These are phyloP conservation scores for Geotrichum fermentans DNA, from an alignment of 1,139 yeast genomes.

Conservation along the genomic window DNA sequence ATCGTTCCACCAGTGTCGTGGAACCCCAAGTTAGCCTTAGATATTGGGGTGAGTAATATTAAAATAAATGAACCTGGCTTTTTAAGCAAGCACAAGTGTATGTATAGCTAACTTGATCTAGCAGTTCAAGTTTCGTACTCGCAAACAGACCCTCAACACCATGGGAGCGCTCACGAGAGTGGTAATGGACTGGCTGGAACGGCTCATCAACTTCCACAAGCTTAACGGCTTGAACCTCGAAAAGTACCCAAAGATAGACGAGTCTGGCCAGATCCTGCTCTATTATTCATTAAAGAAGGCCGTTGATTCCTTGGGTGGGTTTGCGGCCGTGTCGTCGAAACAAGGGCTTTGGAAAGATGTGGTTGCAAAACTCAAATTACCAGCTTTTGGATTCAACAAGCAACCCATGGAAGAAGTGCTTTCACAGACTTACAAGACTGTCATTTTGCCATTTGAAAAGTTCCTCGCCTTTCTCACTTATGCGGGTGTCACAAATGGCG, in stretches of 20 bases:
- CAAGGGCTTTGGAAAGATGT: conserved; percentile 31
- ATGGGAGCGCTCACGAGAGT: conserved; percentile 41
- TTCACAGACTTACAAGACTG: conserved; percentile 3
- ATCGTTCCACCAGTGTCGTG: conserved; percentile 50
- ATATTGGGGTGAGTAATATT: conserved; percentile 43
- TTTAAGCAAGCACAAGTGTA: not conserved
- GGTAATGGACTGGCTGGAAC: conserved; percentile 36
- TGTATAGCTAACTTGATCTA: conserved; percentile 11
- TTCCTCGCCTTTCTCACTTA: conserved; percentile 24
- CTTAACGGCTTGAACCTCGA: conserved; percentile 28
- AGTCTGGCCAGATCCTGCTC: conserved; percentile 21
- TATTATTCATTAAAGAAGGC: conserved; percentile 32
- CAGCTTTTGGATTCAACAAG: not conserved
- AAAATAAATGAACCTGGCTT: not conserved
- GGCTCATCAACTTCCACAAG: conserved; percentile 35
- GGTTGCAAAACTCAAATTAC: conserved; percentile 14
- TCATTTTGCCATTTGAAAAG: conserved; percentile 34
- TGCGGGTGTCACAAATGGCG: conserved; percentile 16
- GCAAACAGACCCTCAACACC: conserved; percentile 48
- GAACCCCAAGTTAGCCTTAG: conserved; percentile 41
- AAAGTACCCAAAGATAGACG: conserved; percentile 32
- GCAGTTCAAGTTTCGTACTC: conserved; percentile 48
- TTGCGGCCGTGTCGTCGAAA: conserved; percentile 23
- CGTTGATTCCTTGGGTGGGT: conserved; percentile 34
- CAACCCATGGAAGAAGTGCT: not conserved